Evolutionary conservation across 2,329 filamentous ascomycete species (phyloP).

Genomic region (Daldinia sp.): DNA sequence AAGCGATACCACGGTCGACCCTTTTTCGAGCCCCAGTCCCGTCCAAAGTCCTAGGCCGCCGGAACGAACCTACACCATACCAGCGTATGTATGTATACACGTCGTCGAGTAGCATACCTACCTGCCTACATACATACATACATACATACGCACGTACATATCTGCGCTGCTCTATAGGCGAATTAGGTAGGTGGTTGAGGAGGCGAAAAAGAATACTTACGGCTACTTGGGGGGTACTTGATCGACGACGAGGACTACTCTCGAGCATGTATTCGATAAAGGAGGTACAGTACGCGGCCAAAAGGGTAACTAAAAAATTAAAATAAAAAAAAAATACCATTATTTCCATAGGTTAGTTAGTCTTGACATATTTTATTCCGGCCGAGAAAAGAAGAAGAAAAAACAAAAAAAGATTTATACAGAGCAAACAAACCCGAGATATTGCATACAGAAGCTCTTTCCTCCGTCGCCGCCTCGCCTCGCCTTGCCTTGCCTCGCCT

Average conservation of each 20-base stretch:
- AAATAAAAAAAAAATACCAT: no score
- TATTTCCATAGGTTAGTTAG: no score
- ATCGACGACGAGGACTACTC: no score
- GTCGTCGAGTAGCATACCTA: background rate
- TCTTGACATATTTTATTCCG: no score
- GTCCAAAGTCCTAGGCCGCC: no score
- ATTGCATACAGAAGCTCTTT: background rate
- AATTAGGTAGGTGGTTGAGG: background rate
- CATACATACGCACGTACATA: background rate
- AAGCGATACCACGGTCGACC: background rate
- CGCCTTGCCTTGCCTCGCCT: background rate
- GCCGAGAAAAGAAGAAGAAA: no score
- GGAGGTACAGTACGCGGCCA: no score
- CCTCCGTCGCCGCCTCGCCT: background rate
- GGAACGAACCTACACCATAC: no score
- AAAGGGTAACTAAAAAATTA: no score
- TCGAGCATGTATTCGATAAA: no score
- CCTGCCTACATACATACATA: background rate
- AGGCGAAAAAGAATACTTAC: background rate
- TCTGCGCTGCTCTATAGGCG: background rate
- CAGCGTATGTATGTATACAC: background rate
- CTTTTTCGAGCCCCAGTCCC: background rate
- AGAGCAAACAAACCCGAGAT: background rate
- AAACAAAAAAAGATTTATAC: no score
- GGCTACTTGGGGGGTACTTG: background rate